phyloP scores from a whole-genome alignment of 2,329 filamentous ascomycete genomes.

The Fusarium penzigii region DNA sequence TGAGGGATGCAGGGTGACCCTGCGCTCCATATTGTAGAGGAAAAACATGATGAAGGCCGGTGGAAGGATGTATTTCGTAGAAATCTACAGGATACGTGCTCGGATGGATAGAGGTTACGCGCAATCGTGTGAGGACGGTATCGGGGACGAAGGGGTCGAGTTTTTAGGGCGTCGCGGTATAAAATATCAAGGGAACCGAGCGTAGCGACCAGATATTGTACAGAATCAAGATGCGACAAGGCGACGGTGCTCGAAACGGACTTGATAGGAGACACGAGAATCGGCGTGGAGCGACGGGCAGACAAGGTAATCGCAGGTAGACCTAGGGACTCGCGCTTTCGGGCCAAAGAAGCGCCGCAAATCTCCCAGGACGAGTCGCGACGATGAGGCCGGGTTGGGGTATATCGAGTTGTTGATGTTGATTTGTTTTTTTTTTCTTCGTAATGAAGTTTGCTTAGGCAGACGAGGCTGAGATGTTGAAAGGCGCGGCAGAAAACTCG shows the following conservation, averaged over 20 bases:
- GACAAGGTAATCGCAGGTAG: constrained; percentile 4
- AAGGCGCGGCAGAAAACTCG: constrained; percentile 2
- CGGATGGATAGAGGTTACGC: constrained; percentile 4
- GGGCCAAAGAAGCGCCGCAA: constrained; percentile 18
- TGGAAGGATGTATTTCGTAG: constrained; percentile 6
- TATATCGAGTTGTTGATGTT: constrained; percentile 1
- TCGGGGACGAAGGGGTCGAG: neutral
- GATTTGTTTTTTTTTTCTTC: neutral
- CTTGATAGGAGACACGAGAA: neutral
- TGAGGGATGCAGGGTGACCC: constrained; percentile 92
- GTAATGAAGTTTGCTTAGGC: constrained; percentile 16
- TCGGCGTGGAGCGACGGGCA: constrained; percentile 1
- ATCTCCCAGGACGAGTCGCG: constrained; percentile 22
- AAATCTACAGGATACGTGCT: constrained; percentile 2
- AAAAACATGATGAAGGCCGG: constrained; percentile 75
- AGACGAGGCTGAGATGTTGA: constrained; percentile 26
- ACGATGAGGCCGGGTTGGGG: constrained; percentile 7
- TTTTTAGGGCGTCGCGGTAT: neutral
- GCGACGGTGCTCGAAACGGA: neutral
- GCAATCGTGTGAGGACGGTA: neutral
- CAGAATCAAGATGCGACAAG: neutral
- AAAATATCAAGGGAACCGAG: neutral
- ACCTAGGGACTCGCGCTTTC: constrained; percentile 15
- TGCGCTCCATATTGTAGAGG: constrained; percentile 93
- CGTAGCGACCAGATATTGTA: neutral